Percentiles rank a stretch among this genome's conserved stretches.
phyloP scores from a whole-genome alignment of 352 stramenopile species.

The Phytopythium mirpurense region DNA sequence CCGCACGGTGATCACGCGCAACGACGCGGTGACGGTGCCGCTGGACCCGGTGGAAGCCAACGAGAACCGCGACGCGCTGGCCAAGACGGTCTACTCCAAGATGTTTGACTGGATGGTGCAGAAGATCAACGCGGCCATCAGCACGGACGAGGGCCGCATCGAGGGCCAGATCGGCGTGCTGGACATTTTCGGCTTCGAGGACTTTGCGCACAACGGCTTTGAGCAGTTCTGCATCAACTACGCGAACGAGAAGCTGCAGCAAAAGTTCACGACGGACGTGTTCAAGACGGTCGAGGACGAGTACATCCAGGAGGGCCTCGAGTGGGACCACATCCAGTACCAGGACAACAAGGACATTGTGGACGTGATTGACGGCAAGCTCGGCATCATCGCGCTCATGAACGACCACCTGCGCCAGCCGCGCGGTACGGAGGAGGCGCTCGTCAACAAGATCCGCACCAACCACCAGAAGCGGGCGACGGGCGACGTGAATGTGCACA shows the following conservation, averaged over 20 bases:
- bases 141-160: conserved; percentile 61
- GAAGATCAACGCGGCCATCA: conserved; percentile 84
- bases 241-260: conserved; percentile 88
- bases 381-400: conserved; percentile 86
- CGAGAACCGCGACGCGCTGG: conserved; percentile 94
- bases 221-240: conserved; percentile 94
- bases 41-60: conserved; percentile 86
- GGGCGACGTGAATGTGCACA: conserved; percentile 60
- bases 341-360: conserved; percentile 98
- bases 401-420: conserved; percentile 85
- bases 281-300: conserved; percentile 98
- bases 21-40: conserved; percentile 77
- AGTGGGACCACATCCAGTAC: conserved; percentile 98
- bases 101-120: conserved; percentile 98
- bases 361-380: conserved; percentile 93
- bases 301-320: conserved; percentile 96
- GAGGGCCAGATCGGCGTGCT: conserved; percentile 92
- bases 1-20: conserved; percentile 87
- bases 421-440: conserved; percentile 79
- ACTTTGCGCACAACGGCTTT: conserved; percentile 93
- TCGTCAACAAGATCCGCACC: conserved; percentile 86
- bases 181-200: conserved; percentile 99
- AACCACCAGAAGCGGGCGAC: conserved; percentile 76
- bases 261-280: conserved; percentile 93
- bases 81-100: conserved; percentile 97